Evolutionary conservation across 176 grass and related monocot genomes (phyloP), one percentile per base, ranked within the genome.

Genomic region (Zoysia pacifica): DNA sequence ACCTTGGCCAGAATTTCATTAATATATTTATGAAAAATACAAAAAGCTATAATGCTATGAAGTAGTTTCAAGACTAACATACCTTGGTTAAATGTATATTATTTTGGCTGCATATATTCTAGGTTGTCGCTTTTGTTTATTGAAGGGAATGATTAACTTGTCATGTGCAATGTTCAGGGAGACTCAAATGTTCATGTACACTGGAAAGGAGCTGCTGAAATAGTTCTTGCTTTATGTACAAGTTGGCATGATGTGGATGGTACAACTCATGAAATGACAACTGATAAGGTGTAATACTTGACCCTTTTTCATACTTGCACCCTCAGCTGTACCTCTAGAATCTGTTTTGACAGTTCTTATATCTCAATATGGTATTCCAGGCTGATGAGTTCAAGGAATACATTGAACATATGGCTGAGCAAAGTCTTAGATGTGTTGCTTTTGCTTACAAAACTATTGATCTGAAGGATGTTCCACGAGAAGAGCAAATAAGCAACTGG

Each of bases 151-250:
- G 51, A 7, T 74, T 42, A 88, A 75, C 54, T 40, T 79, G 12
- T 80, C 62, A 53, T 69, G 56, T 77, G 18, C 42, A 81, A 48
- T 69, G 84, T 84, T 61, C 73, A 99, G 96, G 62, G 54, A 56
- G 92, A 85, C 68, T 92, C 81, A 5, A 47, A 74, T 45, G 79
- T 99, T 85, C 96, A 88, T 89, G 69, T 99, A 42, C 96, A 99
- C 56, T 99, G 96, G 92, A 99, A 99, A 89, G 96, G 96, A 41
- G 96, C 96, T 71, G 92, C 96, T 65, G 96, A 99, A 89, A 85
- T 99, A 75, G 72, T 99, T 83, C 88, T 99, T 51, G 75, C 73
- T 8, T 77, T 91, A 50, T 99, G 92, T 83, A 93, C 79, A 49
- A 86, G 83, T 79, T 99, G 90, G 86, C 70, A 95, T 36, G 74